Base-by-base conservation (phyloP, 257 asterid species). In the Nyctanthes arbortristis region DNA sequence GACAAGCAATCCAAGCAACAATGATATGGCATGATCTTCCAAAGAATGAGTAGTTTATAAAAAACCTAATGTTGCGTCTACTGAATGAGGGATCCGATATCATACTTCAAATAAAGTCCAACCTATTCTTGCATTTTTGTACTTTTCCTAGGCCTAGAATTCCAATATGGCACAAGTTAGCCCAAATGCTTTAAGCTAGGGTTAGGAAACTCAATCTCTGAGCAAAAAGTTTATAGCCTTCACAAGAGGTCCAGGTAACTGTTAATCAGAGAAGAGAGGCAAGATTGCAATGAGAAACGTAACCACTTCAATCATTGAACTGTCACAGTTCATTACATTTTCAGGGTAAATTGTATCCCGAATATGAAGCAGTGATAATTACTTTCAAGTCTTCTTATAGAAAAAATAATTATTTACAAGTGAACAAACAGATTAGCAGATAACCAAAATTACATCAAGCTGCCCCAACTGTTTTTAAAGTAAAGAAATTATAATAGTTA, bases 141-240 rank as follows among this genome's bases (percentile, higher is more conserved):
- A 67, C 57, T 58, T 58, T 37, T 66, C 37, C 7, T 14, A 39
- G 36, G 39, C 13, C 22, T 30, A 16, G 45, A 37, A 37, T 43
- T 24, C 57, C 32, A 63, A 12, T 14, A 30, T 67, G 27, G 45
- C 73, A n/a, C n/a, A n/a, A n/a, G n/a, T n/a, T n/a, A n/a, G 55
- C 55, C 25, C 25, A n/a, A 16, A 18, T 43, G 25, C n/a, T n/a
- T n/a, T 5, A n/a, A 3, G n/a, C 16, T 14, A 45, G 22, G 9
- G 55, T 45, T 45, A 45, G 5, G 24, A 45, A 45, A 45, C 55
- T n/a, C 24, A 45, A 4, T 14, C n/a, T n/a, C n/a, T 45, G n/a
- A n/a, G n/a, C n/a, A n/a, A 45, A 45, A 24, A 45, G 55, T 45
- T 43, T 13, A 43, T 43, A 5, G 9, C 55, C 55, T 45, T 45